A percentile compares a stretch with the other conserved stretches of the same genome.
phyloP scores from a whole-genome alignment of 2,329 filamentous ascomycete genomes.

The Sarocladiaceae sp. region DNA sequence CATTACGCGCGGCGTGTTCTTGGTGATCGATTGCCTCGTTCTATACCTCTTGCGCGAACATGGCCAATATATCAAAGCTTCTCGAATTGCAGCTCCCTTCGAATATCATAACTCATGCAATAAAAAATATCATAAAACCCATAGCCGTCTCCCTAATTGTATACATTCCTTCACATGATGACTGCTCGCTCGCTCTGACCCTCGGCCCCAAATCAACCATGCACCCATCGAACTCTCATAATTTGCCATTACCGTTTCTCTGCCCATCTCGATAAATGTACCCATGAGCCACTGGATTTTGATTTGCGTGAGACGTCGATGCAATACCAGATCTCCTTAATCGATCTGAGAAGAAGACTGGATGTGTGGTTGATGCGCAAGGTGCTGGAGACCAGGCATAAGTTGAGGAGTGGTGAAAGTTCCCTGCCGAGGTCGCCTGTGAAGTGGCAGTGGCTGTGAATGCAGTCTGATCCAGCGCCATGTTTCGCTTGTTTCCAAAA shows the following conservation, averaged over 20 bases:
- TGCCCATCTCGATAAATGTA: slow-evolving; percentile 53
- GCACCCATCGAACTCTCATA: too few relatives aligned
- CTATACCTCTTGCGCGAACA: slow-evolving; percentile 1
- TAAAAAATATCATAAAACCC: too few relatives aligned
- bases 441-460: not conserved
- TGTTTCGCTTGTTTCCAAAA: too few relatives aligned
- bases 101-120: not conserved
- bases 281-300: slow-evolving; percentile 53
- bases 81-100: not conserved
- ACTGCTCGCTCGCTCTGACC: too few relatives aligned
- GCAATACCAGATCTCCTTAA: slow-evolving; percentile 51
- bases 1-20: not conserved
- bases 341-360: slow-evolving; percentile 70
- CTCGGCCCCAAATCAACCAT: too few relatives aligned
- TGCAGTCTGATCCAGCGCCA: not conserved
- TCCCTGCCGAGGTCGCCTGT: not conserved
- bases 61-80: too few relatives aligned
- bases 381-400: slow-evolving; percentile 23
- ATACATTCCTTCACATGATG: not conserved
- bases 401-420: not conserved
- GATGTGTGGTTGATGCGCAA: slow-evolving; percentile 61
- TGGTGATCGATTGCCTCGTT: not conserved
- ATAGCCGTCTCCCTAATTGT: too few relatives aligned
- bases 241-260: slow-evolving; percentile 15
- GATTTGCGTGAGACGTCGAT: not conserved